A percentile compares a stretch with the other conserved stretches of the same genome.
phyloP scores from a whole-genome alignment of 164 flowering plant genomes.

The Litsea cubeba region DNA sequence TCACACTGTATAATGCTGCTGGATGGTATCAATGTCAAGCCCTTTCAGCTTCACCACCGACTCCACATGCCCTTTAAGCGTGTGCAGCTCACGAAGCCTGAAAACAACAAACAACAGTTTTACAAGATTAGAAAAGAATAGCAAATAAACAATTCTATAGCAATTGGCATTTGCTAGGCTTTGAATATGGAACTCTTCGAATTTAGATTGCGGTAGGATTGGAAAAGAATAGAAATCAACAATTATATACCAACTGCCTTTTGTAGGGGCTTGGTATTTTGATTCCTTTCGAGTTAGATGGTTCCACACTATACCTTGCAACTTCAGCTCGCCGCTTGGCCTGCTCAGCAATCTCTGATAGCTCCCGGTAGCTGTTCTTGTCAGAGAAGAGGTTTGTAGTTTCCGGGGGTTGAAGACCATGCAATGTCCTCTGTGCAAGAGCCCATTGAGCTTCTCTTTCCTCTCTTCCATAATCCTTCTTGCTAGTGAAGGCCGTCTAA shows the following conservation, averaged over 20 bases:
- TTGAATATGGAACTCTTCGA: background rate
- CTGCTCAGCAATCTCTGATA: slow-evolving; percentile 97
- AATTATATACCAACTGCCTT: background rate
- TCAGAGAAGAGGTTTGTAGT: slow-evolving; percentile 53
- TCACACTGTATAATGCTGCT: slow-evolving; percentile 72
- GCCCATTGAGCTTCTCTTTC: slow-evolving; percentile 99
- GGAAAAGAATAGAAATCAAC: background rate
- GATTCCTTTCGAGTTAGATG: background rate
- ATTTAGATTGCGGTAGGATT: background rate
- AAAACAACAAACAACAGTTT: background rate
- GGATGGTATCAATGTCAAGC: slow-evolving; percentile 65
- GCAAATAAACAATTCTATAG: background rate
- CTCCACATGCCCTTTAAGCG: slow-evolving; percentile 76
- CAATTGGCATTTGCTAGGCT: background rate
- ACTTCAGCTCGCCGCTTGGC: slow-evolving; percentile 95
- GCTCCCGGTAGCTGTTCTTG: slow-evolving; percentile 84
- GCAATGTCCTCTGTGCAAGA: slow-evolving; percentile 87
- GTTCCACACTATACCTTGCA: slow-evolving; percentile 56
- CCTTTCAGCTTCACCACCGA: slow-evolving; percentile 78
- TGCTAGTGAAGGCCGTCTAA: slow-evolving; percentile 96
- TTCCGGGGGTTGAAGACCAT: slow-evolving; percentile 91
- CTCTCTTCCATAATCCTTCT: slow-evolving; percentile 90
- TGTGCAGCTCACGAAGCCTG: slow-evolving; percentile 71
- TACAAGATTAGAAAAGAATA: background rate
- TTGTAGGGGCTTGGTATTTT: background rate